Conservation (phyloP, 768 basidiomycete species). For the Lactifluus subvellereus region DNA sequence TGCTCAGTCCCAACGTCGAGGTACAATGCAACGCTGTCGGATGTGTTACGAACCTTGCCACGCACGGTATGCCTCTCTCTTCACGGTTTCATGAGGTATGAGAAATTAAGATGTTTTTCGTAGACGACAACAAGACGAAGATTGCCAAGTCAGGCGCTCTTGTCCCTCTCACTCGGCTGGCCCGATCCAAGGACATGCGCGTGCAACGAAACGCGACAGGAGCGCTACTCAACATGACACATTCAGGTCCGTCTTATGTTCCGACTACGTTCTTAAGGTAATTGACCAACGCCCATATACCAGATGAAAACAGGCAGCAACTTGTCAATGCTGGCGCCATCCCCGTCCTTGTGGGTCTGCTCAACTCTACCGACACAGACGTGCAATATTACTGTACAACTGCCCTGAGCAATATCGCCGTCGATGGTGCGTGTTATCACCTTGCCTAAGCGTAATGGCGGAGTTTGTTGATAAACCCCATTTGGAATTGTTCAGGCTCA, state of each 20-base stretch:
- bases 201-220: slow-evolving; percentile 99
- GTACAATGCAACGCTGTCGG: slow-evolving; percentile 99
- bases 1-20: slow-evolving; percentile 98
- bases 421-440: slow-evolving; percentile 58
- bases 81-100: neutral
- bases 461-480: slow-evolving; percentile 1
- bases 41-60: slow-evolving; percentile 97
- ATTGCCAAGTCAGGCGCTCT: slow-evolving; percentile 99
- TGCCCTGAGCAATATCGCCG: slow-evolving; percentile 96
- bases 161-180: slow-evolving; percentile 91
- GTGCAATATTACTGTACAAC: slow-evolving; percentile 99
- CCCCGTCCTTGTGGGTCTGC: slow-evolving; percentile 88
- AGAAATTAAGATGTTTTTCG: slow-evolving; percentile 6
- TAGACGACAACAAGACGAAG: slow-evolving; percentile 99
- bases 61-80: slow-evolving; percentile 65
- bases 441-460: neutral
- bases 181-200: slow-evolving; percentile 97
- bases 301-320: slow-evolving; percentile 97
- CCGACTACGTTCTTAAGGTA: neutral
- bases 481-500: slow-evolving; percentile 39
- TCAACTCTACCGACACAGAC: slow-evolving; percentile 97
- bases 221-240: slow-evolving; percentile 97
- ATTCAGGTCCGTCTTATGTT: slow-evolving; percentile 63
- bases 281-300: neutral
- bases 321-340: slow-evolving; percentile 98